These are phyloP conservation scores for Ophiostoma angusticollis DNA, from an alignment of 2,329 filamentous ascomycete species.

Conservation along the genomic window DNA sequence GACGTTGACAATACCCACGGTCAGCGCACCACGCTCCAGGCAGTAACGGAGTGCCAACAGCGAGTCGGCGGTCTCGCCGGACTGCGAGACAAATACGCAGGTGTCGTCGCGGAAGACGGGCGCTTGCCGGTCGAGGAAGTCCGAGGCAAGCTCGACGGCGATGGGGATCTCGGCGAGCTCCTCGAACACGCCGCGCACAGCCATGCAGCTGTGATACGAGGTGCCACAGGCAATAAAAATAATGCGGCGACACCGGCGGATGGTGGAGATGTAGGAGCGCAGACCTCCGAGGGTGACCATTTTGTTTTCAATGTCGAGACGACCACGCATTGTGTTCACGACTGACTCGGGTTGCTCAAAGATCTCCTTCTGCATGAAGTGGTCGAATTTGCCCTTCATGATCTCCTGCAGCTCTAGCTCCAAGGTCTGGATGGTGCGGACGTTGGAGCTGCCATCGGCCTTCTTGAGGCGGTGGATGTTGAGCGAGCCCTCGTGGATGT, in stretches of 20 bases:
- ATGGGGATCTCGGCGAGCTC: slow-evolving; percentile 98
- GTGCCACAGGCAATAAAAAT: slow-evolving; percentile 99
- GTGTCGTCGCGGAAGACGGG: slow-evolving; percentile 99
- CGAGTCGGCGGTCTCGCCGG: slow-evolving; percentile 95
- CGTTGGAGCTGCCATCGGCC: slow-evolving; percentile 91
- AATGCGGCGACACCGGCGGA: slow-evolving; percentile 89
- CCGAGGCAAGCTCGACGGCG: slow-evolving; percentile 88
- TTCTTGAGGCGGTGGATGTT: slow-evolving; percentile 98
- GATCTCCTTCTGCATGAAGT: slow-evolving; percentile 99
- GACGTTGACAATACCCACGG: slow-evolving; percentile 96
- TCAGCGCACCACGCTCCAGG: slow-evolving; percentile 90
- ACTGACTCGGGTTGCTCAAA: slow-evolving; percentile 99
- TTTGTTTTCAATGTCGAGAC: slow-evolving; percentile 87
- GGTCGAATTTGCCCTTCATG: slow-evolving; percentile 99
- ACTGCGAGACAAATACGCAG: slow-evolving; percentile 97
- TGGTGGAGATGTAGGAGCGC: slow-evolving; percentile 90
- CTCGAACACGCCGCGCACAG: slow-evolving; percentile 93
- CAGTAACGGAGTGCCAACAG: slow-evolving; percentile 96
- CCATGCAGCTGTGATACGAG: slow-evolving; percentile 98
- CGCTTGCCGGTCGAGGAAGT: slow-evolving; percentile 92
- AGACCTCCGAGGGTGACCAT: slow-evolving; percentile 90
- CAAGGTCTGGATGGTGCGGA: slow-evolving; percentile 94
- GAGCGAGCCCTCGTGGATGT: slow-evolving; percentile 96
- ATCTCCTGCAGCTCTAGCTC: slow-evolving; percentile 99
- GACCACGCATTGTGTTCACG: slow-evolving; percentile 99